A percentile compares a stretch with the other conserved stretches of the same genome.
These are phyloP conservation scores for Fusarium virguliforme DNA, from an alignment of 2,329 filamentous ascomycete species.

Conservation along the genomic window DNA sequence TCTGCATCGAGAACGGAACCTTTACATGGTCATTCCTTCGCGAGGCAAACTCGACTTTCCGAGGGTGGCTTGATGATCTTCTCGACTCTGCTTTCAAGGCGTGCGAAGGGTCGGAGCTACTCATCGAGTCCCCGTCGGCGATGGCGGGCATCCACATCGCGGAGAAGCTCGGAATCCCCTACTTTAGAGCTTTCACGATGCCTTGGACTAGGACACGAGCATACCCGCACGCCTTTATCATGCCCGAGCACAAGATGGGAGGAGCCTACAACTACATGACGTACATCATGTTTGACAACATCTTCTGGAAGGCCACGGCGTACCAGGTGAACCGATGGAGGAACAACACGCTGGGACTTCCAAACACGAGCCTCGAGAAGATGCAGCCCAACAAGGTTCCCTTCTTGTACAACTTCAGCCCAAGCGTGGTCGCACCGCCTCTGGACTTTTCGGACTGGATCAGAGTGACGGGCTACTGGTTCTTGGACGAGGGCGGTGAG, in stretches of 20 bases:
- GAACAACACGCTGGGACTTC: slow-evolving; percentile 82
- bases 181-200: slow-evolving; percentile 98
- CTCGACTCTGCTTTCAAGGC: slow-evolving; percentile 85
- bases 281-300: slow-evolving; percentile 95
- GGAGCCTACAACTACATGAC: slow-evolving; percentile 96
- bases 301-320: slow-evolving; percentile 96
- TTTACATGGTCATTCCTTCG: slow-evolving; percentile 93
- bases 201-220: slow-evolving; percentile 96
- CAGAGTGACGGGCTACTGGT: slow-evolving; percentile 97
- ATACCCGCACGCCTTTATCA: slow-evolving; percentile 96
- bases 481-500: slow-evolving; percentile 81
- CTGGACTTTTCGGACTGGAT: slow-evolving; percentile 99
- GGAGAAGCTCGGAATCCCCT: slow-evolving; percentile 91
- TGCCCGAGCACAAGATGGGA: slow-evolving; percentile 93
- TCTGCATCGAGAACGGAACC: slow-evolving; percentile 97
- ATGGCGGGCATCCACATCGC: slow-evolving; percentile 99
- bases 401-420: slow-evolving; percentile 97
- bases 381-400: slow-evolving; percentile 98
- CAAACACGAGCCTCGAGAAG: slow-evolving; percentile 87
- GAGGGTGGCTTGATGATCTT: slow-evolving; percentile 94
- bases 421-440: slow-evolving; percentile 92
- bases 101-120: slow-evolving; percentile 87
- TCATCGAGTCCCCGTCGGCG: slow-evolving; percentile 95
- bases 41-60: slow-evolving; percentile 89
- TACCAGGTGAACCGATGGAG: slow-evolving; percentile 95